phyloP scores from a whole-genome alignment of 306 rosid species.

The Quercus glauca region DNA sequence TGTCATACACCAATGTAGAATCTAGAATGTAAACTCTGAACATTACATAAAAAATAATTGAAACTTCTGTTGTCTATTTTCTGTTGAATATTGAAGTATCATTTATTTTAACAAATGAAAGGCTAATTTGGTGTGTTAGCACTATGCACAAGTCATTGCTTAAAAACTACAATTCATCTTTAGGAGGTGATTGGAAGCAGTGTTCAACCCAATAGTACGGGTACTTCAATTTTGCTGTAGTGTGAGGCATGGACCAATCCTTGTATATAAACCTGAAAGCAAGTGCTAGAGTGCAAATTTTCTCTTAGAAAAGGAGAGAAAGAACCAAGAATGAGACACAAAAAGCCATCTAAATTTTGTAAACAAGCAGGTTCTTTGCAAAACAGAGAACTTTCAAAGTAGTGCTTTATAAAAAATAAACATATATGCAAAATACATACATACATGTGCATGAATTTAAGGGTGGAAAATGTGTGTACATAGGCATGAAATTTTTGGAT shows the following conservation, averaged over 20 bases:
- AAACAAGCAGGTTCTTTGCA: neutral
- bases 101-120: neutral
- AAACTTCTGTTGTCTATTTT: neutral
- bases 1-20: too few species aligned
- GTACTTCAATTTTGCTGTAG: slow-evolving; percentile 74
- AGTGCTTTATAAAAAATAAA: too few species aligned
- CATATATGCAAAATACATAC: too few species aligned
- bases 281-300: slow-evolving; percentile 9
- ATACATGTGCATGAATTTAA: too few species aligned
- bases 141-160: too few species aligned
- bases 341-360: neutral
- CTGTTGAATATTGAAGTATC: neutral
- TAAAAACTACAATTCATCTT: too few species aligned
- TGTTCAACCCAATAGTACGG: slow-evolving; percentile 1
- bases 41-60: neutral
- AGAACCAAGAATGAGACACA: neutral
- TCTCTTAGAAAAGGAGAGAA: neutral
- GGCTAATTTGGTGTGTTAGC: too few species aligned
- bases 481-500: neutral
- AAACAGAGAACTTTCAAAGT: neutral
- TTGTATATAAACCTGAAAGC: slow-evolving; percentile 67
- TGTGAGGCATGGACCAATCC: slow-evolving; percentile 89
- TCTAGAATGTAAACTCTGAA: too few species aligned
- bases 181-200: too few species aligned
- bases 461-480: neutral